Conservation (phyloP, 2,329 filamentous ascomycete genomes). For the Apiospora kogelbergensis region DNA sequence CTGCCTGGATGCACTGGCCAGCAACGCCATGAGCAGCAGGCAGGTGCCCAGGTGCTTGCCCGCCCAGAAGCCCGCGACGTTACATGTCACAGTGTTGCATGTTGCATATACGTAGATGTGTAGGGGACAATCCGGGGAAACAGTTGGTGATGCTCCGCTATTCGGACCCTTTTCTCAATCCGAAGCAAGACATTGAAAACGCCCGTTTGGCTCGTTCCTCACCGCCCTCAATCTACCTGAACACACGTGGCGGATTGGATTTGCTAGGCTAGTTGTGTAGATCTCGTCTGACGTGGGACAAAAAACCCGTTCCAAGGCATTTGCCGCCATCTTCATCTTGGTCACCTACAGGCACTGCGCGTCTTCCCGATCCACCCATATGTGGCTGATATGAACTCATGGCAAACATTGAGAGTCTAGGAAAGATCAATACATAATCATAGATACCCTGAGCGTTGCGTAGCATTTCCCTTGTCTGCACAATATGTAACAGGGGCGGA, state of each 20-base stretch:
- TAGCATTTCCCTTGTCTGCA: neutral
- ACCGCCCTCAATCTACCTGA: neutral
- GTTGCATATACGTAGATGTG: no score
- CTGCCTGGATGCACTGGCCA: neutral
- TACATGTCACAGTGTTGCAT: neutral
- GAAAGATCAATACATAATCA: neutral
- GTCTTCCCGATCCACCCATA: neutral
- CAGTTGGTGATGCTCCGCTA: constrained; percentile 1
- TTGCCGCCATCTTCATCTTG: neutral
- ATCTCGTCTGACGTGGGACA: neutral
- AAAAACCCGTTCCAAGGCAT: neutral
- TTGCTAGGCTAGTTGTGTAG: neutral
- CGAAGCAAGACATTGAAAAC: no score
- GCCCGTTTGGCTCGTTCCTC: neutral
- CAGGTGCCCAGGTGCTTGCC: no score
- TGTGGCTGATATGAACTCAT: neutral
- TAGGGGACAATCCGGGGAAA: neutral
- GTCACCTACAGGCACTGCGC: neutral
- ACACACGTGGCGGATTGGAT: neutral
- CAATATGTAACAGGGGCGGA: neutral
- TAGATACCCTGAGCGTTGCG: neutral
- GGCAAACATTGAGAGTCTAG: neutral
- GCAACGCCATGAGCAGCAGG: no score
- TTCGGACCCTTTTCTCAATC: neutral
- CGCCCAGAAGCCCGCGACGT: neutral